These are phyloP conservation scores for Cystofilobasidium ferigula DNA, from an alignment of 768 basidiomycete genomes.

Conservation along the genomic window DNA sequence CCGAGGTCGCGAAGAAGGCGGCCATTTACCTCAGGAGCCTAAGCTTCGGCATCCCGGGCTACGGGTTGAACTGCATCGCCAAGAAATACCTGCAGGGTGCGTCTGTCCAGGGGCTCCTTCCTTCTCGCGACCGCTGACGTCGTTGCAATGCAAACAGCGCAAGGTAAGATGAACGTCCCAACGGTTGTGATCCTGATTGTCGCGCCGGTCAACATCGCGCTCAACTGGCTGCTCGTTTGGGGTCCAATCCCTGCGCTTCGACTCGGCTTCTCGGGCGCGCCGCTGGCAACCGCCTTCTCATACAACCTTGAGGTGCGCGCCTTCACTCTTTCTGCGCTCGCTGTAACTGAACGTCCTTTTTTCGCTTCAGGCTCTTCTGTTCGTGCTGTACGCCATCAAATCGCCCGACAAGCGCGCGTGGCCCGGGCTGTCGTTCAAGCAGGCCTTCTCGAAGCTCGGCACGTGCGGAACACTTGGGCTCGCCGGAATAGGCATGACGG, in stretches of 20 bases:
- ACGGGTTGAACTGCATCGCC: constrained; percentile 45
- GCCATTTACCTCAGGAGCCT: constrained; percentile 64
- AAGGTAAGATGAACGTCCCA: constrained; percentile 70
- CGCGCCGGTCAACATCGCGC: constrained; percentile 70
- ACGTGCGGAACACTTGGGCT: constrained; percentile 41
- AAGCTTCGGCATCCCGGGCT: constrained; percentile 68
- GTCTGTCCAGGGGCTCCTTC: too few relatives aligned
- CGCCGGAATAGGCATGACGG: constrained; percentile 67
- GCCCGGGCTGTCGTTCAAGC: constrained; percentile 57
- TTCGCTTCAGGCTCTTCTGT: constrained; percentile 34
- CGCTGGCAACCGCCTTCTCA: constrained; percentile 74
- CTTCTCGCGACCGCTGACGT: too few relatives aligned
- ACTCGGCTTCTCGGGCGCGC: constrained; percentile 84
- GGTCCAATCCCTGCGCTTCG: constrained; percentile 58
- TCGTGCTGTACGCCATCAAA: constrained; percentile 35
- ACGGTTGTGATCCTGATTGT: constrained; percentile 70
- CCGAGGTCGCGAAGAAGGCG: constrained; percentile 69
- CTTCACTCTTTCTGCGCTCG: background rate
- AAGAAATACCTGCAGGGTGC: constrained; percentile 38
- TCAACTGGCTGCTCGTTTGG: constrained; percentile 87
- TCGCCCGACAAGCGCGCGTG: constrained; percentile 58
- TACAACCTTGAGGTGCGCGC: constrained; percentile 63
- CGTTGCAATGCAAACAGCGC: background rate
- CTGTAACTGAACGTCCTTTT: background rate
- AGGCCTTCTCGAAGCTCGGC: constrained; percentile 65